phyloP scores from a whole-genome alignment of 192 early-diverging fungal species.

The Coemansia sp. region DNA sequence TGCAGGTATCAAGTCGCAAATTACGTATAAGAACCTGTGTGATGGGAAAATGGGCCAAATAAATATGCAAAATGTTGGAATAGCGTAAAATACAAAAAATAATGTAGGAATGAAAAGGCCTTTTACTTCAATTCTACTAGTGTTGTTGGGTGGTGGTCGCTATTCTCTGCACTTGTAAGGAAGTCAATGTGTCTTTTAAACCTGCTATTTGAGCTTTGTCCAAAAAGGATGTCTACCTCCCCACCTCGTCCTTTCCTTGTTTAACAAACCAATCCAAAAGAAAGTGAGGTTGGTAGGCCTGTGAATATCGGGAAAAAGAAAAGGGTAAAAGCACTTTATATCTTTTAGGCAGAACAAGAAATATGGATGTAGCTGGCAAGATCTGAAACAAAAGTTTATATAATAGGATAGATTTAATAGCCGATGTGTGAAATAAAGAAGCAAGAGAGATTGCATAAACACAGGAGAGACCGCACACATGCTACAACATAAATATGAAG shows the following conservation, averaged over 20 bases:
- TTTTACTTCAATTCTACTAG: background rate
- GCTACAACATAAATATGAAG: background rate
- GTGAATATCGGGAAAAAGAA: background rate
- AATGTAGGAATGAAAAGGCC: background rate
- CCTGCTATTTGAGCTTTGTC: background rate
- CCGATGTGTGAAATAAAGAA: background rate
- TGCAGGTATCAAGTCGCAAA: background rate
- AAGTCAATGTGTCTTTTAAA: background rate
- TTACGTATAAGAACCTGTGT: background rate
- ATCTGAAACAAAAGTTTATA: background rate
- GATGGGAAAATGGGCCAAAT: background rate
- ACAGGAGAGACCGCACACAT: background rate
- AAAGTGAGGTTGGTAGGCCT: background rate
- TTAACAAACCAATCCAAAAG: background rate
- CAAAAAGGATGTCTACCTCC: background rate
- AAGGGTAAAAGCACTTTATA: background rate
- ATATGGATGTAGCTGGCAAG: background rate
- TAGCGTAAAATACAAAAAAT: background rate
- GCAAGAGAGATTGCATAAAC: background rate
- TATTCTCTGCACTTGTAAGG: background rate
- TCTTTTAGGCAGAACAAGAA: background rate
- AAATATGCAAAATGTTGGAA: constrained; percentile 1
- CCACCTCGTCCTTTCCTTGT: background rate
- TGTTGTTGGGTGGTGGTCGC: background rate
- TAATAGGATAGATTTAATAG: background rate